Percentiles rank a stretch among this genome's conserved stretches.
Conservation (phyloP, 2,329 filamentous ascomycete species). For the Aureobasidium melanogenum region DNA sequence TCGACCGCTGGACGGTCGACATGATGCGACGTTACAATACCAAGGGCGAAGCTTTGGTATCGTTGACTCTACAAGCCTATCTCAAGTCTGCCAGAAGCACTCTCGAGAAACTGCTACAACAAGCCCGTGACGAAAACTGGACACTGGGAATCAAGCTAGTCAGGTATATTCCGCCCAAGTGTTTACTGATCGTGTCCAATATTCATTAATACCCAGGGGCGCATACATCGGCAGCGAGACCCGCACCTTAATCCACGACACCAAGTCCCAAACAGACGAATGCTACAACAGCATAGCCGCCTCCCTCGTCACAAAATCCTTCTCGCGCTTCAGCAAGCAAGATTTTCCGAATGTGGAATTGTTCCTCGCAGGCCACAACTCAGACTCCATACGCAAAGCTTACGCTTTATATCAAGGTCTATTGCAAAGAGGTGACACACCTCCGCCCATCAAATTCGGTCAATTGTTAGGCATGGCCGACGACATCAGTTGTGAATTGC, state of each 20-base stretch:
- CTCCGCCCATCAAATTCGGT: conserved; percentile 16
- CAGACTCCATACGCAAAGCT: conserved; percentile 13
- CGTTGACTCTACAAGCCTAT: conserved; percentile 46
- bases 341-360: conserved; percentile 18
- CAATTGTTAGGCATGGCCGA: conserved; percentile 25
- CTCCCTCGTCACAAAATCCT: conserved; percentile 18
- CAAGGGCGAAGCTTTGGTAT: conserved; percentile 34
- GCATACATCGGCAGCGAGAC: conserved; percentile 44
- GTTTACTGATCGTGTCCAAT: not conserved
- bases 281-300: conserved; percentile 21
- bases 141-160: conserved; percentile 45
- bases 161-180: not conserved
- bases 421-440: not conserved
- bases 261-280: conserved; percentile 21
- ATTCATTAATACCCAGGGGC: conserved; percentile 28
- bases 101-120: conserved; percentile 34
- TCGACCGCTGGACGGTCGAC: conserved; percentile 45
- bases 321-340: conserved; percentile 13
- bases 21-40: conserved; percentile 46
- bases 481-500: conserved; percentile 19
- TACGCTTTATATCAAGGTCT: not conserved
- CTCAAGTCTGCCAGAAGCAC: conserved; percentile 34
- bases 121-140: conserved; percentile 41
- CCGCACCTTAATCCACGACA: conserved; percentile 20
- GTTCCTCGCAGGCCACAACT: conserved; percentile 25